Evolutionary conservation across 176 grass and related monocot genomes (phyloP).

Genomic region (Avena atlantica): DNA sequence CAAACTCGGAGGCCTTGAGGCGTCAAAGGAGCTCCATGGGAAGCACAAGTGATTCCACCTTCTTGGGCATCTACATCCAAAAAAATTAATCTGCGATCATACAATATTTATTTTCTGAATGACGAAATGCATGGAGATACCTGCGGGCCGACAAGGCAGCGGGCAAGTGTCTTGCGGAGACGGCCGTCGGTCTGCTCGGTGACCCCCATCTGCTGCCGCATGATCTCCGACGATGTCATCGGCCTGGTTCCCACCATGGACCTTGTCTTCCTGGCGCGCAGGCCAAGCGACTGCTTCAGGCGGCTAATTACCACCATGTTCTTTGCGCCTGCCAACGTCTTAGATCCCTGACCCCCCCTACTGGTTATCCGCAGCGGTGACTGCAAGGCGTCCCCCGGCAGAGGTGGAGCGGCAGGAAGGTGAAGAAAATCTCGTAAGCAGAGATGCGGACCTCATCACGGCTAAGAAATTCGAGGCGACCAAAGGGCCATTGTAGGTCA

Average conservation of each 20-base stretch:
- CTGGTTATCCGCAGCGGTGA: background rate
- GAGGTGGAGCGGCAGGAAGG: slow-evolving; percentile 48
- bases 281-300: slow-evolving; percentile 60
- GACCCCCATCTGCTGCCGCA: slow-evolving; percentile 61
- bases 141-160: slow-evolving; percentile 49
- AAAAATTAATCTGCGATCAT: background rate
- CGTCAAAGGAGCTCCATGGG: slow-evolving; percentile 72
- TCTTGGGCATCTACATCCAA: slow-evolving; percentile 6
- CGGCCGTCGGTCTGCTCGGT: slow-evolving; percentile 48
- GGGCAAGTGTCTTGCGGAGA: slow-evolving; percentile 46
- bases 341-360: background rate
- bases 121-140: slow-evolving; percentile 15
- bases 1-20: slow-evolving; percentile 60
- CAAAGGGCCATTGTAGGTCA: slow-evolving; percentile 71
- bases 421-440: slow-evolving; percentile 72
- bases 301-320: slow-evolving; percentile 62
- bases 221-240: slow-evolving; percentile 68
- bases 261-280: slow-evolving; percentile 53
- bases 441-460: slow-evolving; percentile 56
- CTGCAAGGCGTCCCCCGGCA: background rate
- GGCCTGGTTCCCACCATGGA: slow-evolving; percentile 40
- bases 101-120: background rate
- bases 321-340: background rate
- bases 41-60: slow-evolving; percentile 49
- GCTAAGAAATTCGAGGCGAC: slow-evolving; percentile 47